These are phyloP conservation scores for Podila verticillata DNA, from an alignment of 192 early-diverging fungal species.

Conservation along the genomic window DNA sequence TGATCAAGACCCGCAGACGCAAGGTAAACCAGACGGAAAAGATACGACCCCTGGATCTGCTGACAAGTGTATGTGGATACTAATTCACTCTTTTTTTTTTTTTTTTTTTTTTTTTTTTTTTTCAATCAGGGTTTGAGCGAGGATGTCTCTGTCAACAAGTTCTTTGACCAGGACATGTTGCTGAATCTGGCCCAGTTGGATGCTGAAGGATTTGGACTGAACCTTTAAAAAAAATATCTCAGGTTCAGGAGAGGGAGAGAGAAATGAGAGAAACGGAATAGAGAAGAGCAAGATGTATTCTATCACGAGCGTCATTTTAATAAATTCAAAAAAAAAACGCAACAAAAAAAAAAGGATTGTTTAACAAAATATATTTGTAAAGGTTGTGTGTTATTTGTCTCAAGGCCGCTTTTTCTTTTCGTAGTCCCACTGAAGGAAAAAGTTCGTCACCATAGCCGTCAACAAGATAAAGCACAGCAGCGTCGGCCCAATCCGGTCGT, in stretches of 20 bases:
- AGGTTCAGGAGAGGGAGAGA: neutral
- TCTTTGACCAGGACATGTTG: conserved; percentile 52
- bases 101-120: conserved; percentile 8
- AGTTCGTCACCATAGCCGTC: conserved; percentile 75
- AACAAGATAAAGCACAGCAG: conserved; percentile 75
- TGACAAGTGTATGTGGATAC: neutral
- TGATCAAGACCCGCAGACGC: conserved; percentile 97
- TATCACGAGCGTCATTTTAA: no score
- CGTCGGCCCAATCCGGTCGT: conserved; percentile 79
- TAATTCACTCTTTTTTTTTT: neutral
- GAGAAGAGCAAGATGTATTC: neutral
- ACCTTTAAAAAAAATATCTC: conserved; percentile 20
- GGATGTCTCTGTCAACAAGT: conserved; percentile 85
- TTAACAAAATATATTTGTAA: neutral
- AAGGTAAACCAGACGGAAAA: conserved; percentile 61
- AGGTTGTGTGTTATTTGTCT: conserved; percentile 1
- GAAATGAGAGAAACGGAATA: neutral
- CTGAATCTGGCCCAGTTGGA: conserved; percentile 43
- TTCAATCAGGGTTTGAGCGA: conserved; percentile 71
- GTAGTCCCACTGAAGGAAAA: conserved; percentile 66
- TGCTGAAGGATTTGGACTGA: conserved; percentile 44
- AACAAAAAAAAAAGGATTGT: no score
- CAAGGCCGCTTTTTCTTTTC: conserved; percentile 45
- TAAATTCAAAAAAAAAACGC: neutral
- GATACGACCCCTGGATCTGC: neutral